Percentiles rank a stretch among this genome's conserved stretches.
Evolutionary conservation across 2,329 filamentous ascomycete species (phyloP).

Genomic region (Aspergillus sp.): DNA sequence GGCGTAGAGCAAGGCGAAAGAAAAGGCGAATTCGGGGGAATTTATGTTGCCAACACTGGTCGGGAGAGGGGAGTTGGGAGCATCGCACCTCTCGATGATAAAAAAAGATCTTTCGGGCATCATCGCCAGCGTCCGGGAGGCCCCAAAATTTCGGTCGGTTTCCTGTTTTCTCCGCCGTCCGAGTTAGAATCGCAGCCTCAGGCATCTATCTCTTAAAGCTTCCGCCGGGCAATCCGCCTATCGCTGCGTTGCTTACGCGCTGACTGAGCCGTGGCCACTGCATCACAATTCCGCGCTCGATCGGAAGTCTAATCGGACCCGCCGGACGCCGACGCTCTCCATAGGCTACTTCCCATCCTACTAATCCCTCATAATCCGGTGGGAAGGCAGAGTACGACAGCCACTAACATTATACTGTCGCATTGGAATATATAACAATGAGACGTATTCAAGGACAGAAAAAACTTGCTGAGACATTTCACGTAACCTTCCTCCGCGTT

Average conservation of each 20-base stretch:
- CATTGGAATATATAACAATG: conserved; percentile 6
- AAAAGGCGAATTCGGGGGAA: conserved; percentile 1
- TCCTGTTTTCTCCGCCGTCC: conserved; percentile 34
- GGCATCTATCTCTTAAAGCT: conserved; percentile 17
- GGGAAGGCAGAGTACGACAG: neutral
- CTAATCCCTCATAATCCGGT: neutral
- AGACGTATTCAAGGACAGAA: conserved; percentile 1
- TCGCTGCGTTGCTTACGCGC: neutral
- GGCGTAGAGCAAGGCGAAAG: conserved; percentile 2
- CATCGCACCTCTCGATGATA: conserved; percentile 20
- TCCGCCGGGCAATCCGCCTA: neutral
- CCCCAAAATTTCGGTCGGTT: conserved; percentile 37
- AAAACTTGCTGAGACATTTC: conserved; percentile 5
- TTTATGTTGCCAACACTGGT: conserved; percentile 13
- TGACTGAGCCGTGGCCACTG: neutral
- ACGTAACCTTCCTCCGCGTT: neutral
- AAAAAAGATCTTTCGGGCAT: neutral
- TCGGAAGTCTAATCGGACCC: conserved; percentile 1
- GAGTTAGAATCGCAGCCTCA: conserved; percentile 26
- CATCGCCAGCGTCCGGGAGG: neutral
- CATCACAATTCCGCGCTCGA: neutral
- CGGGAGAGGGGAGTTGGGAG: conserved; percentile 9
- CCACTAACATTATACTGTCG: neutral
- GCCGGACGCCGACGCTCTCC: neutral
- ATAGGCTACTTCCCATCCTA: neutral